Evolutionary conservation across 1,284 basidiomycete genomes (phyloP), one percentile per base, ranked within the genome.

Genomic region (Cystobasidiaceae sp.): DNA sequence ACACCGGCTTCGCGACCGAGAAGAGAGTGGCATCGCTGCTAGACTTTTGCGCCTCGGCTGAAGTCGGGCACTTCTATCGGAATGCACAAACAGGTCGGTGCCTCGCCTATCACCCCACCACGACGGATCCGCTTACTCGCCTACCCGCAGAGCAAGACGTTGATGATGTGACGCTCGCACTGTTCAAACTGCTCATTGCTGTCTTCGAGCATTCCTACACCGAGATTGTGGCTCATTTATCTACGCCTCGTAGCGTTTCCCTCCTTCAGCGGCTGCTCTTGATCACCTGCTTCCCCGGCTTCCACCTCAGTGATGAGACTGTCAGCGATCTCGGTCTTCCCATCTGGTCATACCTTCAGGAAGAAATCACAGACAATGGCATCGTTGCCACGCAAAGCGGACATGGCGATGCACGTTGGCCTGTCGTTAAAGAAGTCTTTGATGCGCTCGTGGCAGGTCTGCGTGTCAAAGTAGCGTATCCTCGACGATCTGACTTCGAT

Each of bases 331-430:
- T 74, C 15, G 46, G 68, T 0, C 44, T 55, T 1, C 67, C 70
- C 0, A 59, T 68, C 3, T 74, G 74, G 74, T 60, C 71, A 37
- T 65, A 71, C 7, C 57, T 75, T 4, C 74, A 75, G 50, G 74
- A 75, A 48, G 68, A 72, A 13, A 64, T 71, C 0, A 64, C 67
- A 2, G 73, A 75, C 21, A 65, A 67, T 8, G 74, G 74, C n/a
- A 57, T 73, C 17, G 54, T 73, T 8, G 51, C 58, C 23, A 69
- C 69, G 7, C 19, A 56, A 13, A 65, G 69, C 11, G 68, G 68
- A 1, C 57, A 64, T 2, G 34, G 70, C 8, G 69, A 71, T 32
- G 69, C 62, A 0, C 55, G 68, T 9, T 73, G 71, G 70, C 49
- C 39, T 13, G 66, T 71, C n/a, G 70, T 70, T 13, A 69, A 54